Percentiles rank a stretch among this genome's conserved stretches.
Conservation (phyloP, 805 yeast genomes). For the Candida manassasensis region DNA sequence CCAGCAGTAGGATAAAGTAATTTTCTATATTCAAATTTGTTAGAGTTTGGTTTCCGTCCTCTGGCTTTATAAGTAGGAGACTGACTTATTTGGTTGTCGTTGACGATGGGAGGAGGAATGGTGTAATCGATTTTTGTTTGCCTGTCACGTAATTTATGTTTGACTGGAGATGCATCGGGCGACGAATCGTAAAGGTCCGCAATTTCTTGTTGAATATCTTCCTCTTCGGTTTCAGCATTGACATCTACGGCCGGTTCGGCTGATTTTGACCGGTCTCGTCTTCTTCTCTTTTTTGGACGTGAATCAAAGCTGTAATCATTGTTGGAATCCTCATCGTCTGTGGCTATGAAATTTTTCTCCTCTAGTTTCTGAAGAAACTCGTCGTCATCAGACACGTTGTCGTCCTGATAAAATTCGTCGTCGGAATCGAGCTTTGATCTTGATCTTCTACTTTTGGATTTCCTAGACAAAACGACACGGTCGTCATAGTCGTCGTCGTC, state of each 20-base stretch:
- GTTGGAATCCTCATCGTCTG: constrained; percentile 27
- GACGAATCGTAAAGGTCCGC: constrained; percentile 60
- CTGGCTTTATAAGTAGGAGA: constrained; percentile 19
- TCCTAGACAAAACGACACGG: constrained; percentile 4
- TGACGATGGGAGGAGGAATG: constrained; percentile 72
- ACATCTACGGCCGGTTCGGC: constrained; percentile 6
- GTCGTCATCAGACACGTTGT: constrained; percentile 15
- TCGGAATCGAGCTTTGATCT: constrained; percentile 7
- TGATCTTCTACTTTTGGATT: constrained; percentile 9
- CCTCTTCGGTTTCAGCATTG: constrained; percentile 20
- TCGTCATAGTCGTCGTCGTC: constrained; percentile 8
- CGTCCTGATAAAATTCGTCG: constrained; percentile 12
- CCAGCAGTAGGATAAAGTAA: constrained; percentile 91
- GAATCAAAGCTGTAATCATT: not conserved
- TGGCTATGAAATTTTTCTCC: constrained; percentile 32
- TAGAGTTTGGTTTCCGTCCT: constrained; percentile 34
- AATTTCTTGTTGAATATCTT: constrained; percentile 56
- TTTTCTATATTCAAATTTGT: constrained; percentile 49
- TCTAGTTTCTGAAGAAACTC: constrained; percentile 27
- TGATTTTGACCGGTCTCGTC: constrained; percentile 9
- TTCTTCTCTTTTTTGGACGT: constrained; percentile 7
- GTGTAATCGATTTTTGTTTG: constrained; percentile 64
- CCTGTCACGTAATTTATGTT: constrained; percentile 45
- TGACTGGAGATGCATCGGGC: constrained; percentile 38
- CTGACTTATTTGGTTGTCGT: constrained; percentile 31